Percentiles rank a stretch among this genome's conserved stretches.
phyloP scores from a whole-genome alignment of 768 basidiomycete genomes.

The Tylopilus sp. region DNA sequence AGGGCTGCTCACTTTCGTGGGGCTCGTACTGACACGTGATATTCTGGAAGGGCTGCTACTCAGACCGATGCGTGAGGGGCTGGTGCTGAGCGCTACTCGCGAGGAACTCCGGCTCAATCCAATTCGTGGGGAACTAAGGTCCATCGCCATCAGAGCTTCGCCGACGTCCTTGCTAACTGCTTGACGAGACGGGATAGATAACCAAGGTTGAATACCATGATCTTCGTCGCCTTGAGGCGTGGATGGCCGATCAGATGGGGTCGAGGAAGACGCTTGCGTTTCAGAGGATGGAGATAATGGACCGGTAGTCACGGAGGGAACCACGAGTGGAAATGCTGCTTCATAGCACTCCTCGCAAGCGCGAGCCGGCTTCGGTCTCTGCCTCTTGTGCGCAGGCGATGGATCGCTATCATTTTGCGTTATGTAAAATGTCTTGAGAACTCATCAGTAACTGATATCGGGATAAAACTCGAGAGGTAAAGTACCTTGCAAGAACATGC shows the following conservation, averaged over 20 bases:
- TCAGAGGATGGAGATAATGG: conserved; percentile 5
- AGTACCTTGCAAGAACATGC: conserved; percentile 72
- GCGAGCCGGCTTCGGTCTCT: conserved; percentile 58
- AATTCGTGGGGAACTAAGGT: conserved; percentile 15
- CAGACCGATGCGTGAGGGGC: conserved; percentile 19
- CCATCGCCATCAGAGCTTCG: conserved; percentile 41
- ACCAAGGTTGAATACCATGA: conserved; percentile 27
- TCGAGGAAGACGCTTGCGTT: conserved; percentile 6
- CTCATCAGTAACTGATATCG: background rate
- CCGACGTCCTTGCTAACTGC: conserved; percentile 17
- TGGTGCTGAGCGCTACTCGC: conserved; percentile 15
- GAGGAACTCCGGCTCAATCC: conserved; percentile 26
- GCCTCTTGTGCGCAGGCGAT: conserved; percentile 37
- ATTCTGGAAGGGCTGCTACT: conserved; percentile 23
- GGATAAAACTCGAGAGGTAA: background rate
- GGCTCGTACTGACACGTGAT: conserved; percentile 23
- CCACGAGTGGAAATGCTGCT: conserved; percentile 67
- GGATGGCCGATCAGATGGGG: conserved; percentile 16
- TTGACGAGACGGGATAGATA: conserved; percentile 27
- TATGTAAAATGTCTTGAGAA: conserved; percentile 75
- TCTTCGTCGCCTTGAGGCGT: conserved; percentile 18
- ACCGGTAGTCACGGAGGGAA: conserved; percentile 1
- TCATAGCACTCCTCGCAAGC: conserved; percentile 88
- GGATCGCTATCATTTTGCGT: conserved; percentile 40
- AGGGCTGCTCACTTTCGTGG: conserved; percentile 19